phyloP scores from a whole-genome alignment of 164 flowering plant species.

The Cinnamomum chago region DNA sequence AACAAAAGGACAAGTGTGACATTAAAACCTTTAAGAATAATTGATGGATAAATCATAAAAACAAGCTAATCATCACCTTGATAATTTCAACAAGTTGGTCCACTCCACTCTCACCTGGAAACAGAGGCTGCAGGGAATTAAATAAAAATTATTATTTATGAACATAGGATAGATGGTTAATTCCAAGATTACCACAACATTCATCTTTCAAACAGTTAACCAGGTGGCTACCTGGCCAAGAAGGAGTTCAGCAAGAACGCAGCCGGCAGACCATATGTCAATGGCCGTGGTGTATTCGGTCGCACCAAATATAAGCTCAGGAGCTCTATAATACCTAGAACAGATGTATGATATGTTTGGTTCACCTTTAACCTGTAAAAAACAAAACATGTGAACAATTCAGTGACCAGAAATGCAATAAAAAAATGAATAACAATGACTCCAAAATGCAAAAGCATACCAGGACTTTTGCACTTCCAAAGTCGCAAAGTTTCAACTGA shows the following conservation, averaged over 20 bases:
- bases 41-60: background rate
- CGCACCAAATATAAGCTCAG: conserved; percentile 69
- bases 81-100: conserved; percentile 59
- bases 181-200: background rate
- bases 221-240: conserved; percentile 41
- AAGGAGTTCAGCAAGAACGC: conserved; percentile 60
- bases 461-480: conserved; percentile 70
- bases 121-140: conserved; percentile 40
- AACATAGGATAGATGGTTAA: background rate
- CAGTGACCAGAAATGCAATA: background rate
- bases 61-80: conserved; percentile 32
- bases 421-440: background rate
- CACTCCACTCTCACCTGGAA: conserved; percentile 71
- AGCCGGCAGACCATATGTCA: conserved; percentile 77
- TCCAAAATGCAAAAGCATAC: conserved; percentile 21
- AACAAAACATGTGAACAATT: background rate
- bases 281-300: conserved; percentile 63
- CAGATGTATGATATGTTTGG: conserved; percentile 63
- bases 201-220: background rate
- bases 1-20: background rate
- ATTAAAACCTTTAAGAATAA: background rate
- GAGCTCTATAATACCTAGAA: conserved; percentile 66
- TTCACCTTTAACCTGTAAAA: conserved; percentile 50
- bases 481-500: conserved; percentile 59
- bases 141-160: background rate